phyloP scores from a whole-genome alignment of 257 asterid genomes.

The Mentha longifolia region DNA sequence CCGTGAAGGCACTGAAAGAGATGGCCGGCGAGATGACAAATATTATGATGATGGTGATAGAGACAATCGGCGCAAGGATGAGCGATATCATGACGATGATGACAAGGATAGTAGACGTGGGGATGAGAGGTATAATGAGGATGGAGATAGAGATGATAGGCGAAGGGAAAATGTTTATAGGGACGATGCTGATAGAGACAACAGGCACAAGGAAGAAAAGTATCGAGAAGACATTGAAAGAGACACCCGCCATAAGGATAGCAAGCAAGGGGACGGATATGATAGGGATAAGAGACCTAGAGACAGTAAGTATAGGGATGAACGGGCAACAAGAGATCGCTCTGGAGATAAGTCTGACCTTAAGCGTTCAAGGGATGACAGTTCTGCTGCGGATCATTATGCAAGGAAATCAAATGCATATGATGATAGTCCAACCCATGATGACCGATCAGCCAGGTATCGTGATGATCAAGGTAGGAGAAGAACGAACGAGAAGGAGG shows the following conservation, averaged over 20 bases:
- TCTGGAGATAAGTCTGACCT: constrained; percentile 71
- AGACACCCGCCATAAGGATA: constrained; percentile 58
- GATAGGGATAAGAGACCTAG: constrained; percentile 74
- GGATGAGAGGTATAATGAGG: constrained; percentile 61
- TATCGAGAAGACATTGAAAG: constrained; percentile 68
- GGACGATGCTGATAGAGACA: constrained; percentile 50
- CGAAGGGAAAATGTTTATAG: constrained; percentile 47
- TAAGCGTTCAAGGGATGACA: constrained; percentile 69
- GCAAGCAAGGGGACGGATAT: constrained; percentile 59
- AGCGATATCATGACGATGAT: constrained; percentile 65
- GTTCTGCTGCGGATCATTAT: constrained; percentile 58
- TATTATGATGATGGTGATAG: constrained; percentile 67
- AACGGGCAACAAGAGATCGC: constrained; percentile 58
- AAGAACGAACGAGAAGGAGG: constrained; percentile 71
- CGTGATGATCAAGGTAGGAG: constrained; percentile 80
- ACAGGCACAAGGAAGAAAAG: constrained; percentile 64
- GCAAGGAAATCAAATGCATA: constrained; percentile 60
- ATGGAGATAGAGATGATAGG: constrained; percentile 58
- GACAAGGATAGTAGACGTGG: constrained; percentile 51
- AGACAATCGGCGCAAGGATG: constrained; percentile 62
- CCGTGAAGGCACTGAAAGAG: constrained; percentile 57
- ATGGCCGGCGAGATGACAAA: constrained; percentile 58
- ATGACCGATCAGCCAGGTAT: constrained; percentile 61
- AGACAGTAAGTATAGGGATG: constrained; percentile 73
- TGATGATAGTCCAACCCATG: constrained; percentile 71